Percentiles rank a stretch among this genome's conserved stretches.
phyloP scores from a whole-genome alignment of 352 stramenopile species.

The Phytopythium delawarense region DNA sequence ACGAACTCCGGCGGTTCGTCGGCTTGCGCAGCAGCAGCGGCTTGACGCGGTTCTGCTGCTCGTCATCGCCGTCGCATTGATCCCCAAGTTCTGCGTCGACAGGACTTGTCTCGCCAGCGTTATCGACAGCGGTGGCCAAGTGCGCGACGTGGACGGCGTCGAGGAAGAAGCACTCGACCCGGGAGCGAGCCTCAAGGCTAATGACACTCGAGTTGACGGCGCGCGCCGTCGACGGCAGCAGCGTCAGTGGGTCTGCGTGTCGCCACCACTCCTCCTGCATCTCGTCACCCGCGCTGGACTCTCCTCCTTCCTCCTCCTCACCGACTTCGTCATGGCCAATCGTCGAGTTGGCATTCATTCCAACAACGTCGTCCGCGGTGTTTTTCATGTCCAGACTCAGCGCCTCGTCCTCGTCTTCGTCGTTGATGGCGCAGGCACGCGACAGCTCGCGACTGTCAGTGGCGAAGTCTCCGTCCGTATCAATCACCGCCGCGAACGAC shows the following conservation, averaged over 20 bases:
- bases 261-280: constrained; percentile 28
- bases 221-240: constrained; percentile 12
- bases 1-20: constrained; percentile 11
- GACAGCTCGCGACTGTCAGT: constrained; percentile 1
- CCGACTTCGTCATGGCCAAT: background rate
- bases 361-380: constrained; percentile 3
- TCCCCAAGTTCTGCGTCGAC: background rate
- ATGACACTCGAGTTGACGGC: constrained; percentile 7
- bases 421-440: background rate
- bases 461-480: constrained; percentile 3
- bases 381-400: constrained; percentile 3
- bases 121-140: constrained; percentile 6
- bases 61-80: background rate
- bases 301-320: background rate
- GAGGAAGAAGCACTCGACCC: constrained; percentile 59
- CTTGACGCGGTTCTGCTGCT: constrained; percentile 7
- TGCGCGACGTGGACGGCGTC: constrained; percentile 27
- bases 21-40: constrained; percentile 15
- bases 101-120: too few relatives aligned
- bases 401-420: constrained; percentile 8
- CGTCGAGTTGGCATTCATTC: constrained; percentile 8
- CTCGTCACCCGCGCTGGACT: background rate
- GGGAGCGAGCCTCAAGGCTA: constrained; percentile 27
- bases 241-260: constrained; percentile 23
- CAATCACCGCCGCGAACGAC: constrained; percentile 1